phyloP scores from a whole-genome alignment of 208 protist species.

The Acanthamoeba triangularis region DNA sequence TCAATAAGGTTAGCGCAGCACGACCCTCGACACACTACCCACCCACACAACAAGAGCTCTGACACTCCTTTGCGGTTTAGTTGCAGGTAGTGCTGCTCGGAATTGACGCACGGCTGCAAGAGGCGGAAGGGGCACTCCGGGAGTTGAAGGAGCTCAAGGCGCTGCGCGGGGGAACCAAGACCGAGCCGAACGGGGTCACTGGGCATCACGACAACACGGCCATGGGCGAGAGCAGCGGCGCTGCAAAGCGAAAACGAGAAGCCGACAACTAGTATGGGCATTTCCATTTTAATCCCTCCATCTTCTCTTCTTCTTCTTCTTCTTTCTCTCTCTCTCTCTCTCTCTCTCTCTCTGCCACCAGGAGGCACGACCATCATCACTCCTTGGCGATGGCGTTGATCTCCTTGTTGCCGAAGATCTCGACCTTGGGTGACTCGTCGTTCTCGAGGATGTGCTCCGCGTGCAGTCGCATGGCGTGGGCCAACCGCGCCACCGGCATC shows the following conservation, averaged over 20 bases:
- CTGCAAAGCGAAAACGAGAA: slow-evolving; percentile 25
- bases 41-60: background rate
- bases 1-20: background rate
- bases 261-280: background rate
- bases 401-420: slow-evolving; percentile 40
- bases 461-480: slow-evolving; percentile 27
- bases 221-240: background rate
- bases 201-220: background rate
- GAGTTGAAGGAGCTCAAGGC: too few species aligned
- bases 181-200: background rate
- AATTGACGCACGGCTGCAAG: background rate
- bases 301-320: background rate
- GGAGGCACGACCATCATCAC: background rate
- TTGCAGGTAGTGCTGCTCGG: background rate
- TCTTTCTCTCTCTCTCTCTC: too few species aligned
- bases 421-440: background rate
- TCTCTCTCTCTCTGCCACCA: background rate
- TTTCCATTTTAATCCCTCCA: too few species aligned
- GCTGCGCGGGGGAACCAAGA: background rate
- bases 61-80: background rate
- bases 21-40: background rate
- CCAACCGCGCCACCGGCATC: slow-evolving; percentile 3
- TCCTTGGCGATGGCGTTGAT: slow-evolving; percentile 29
- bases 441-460: slow-evolving; percentile 45
- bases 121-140: background rate